Conservation (phyloP, 2,329 filamentous ascomycete species). For the Neophaeococcomyces mojaviensis region DNA sequence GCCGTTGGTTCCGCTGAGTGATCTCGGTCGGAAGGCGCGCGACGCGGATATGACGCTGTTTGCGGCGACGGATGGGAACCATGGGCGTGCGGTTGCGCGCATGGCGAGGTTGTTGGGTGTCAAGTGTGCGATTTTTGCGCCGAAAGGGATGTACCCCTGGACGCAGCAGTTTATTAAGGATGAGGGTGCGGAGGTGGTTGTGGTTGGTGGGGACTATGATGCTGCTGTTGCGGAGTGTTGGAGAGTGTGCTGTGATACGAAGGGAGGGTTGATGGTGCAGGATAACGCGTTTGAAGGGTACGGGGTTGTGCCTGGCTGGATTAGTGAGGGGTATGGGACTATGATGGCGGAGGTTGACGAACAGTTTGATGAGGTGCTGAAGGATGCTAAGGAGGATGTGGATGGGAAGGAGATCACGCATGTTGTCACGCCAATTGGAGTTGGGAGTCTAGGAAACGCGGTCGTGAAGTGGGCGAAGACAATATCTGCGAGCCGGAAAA, state of each 20-base stretch:
- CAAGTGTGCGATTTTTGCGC: too few relatives aligned
- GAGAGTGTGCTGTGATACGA: constrained; percentile 32
- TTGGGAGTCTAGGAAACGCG: constrained; percentile 65
- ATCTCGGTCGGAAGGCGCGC: constrained; percentile 30
- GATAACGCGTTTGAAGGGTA: constrained; percentile 63
- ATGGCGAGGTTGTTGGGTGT: constrained; percentile 53
- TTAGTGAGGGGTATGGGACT: constrained; percentile 69
- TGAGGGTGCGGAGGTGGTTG: constrained; percentile 56
- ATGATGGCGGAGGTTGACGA: constrained; percentile 62
- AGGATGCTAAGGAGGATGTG: background rate
- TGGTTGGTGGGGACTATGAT: constrained; percentile 55
- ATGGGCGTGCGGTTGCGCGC: constrained; percentile 63
- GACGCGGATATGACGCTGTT: constrained; percentile 40
- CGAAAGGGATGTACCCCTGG: constrained; percentile 8
- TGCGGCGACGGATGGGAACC: constrained; percentile 68
- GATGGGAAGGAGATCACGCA: constrained; percentile 34
- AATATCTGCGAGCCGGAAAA: constrained; percentile 20
- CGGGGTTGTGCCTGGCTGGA: constrained; percentile 61
- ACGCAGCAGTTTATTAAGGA: constrained; percentile 49
- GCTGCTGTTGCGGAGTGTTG: constrained; percentile 48
- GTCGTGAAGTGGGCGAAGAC: constrained; percentile 58
- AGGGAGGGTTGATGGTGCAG: constrained; percentile 61
- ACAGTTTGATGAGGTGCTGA: constrained; percentile 44
- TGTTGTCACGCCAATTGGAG: constrained; percentile 61
- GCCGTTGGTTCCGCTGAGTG: constrained; percentile 36